Base-by-base conservation (phyloP, 257 asterid species). In the Ajuga chamaepitys region DNA sequence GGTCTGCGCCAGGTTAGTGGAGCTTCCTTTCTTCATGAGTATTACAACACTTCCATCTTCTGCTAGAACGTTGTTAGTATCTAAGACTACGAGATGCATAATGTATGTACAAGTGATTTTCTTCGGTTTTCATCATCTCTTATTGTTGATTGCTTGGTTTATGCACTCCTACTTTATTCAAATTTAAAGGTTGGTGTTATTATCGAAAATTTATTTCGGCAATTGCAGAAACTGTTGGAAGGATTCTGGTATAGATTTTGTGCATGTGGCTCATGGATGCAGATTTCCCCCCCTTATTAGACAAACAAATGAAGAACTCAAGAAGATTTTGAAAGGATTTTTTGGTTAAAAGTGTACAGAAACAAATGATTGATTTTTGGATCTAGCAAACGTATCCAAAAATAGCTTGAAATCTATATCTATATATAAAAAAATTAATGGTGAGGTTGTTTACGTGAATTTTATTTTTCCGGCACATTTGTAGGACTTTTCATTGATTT, bases 1-100 rank as follows among this genome's bases (percentile, higher is more conserved):
- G 99, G 99, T 68, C 78, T 94, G 60, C 88, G 99, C 65, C 99
- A 94, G 99, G 99, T 94, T 56, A 57, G 75, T 71, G 52, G 67
- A 58, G 58, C 54, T 69, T 65, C 14, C 37, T 10, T 59, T 37
- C 52, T 62, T 55, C 56, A 50, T 58, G 21, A 58, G 62, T 38
- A 25, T 35, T 57, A 28, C 51, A 62, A 72, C 42, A 44, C 46
- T 60, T 35, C 56, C 53, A 56, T 50, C 53, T 60, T 56, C 47
- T 48, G 28, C 9, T 9, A 20, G 60, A 22, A 30, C 28, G 53
- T 48, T 16, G 18, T 51, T 37, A 32, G 28, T 35, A 17, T 55
- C 26, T 47, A n/a, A 9, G 30, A 50, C 26, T 47, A n/a, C 6
- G 30, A 50, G 58, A 30, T 38, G 51, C 41, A 21, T 30, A 32